Base-by-base conservation (phyloP, 2,329 filamentous ascomycete genomes). In the Alternaria gaisen region DNA sequence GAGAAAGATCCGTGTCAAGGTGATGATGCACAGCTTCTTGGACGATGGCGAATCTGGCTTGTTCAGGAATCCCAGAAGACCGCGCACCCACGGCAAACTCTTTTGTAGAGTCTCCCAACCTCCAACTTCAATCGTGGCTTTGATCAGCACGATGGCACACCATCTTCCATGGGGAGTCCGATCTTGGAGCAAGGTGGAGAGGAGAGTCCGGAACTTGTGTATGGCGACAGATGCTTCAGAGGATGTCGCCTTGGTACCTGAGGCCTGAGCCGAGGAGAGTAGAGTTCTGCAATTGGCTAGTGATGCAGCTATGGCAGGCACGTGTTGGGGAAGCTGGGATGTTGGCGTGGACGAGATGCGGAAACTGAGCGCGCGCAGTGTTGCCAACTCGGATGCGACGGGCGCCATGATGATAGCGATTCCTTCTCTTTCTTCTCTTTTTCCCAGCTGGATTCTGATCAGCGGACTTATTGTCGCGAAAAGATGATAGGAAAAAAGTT, bases 1-100 rank as follows among this genome's bases (percentile, higher is more conserved):
- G 68, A 88, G 85, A 80, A 95, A 97, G 68, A 97, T 93, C 72
- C 91, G 90, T 20, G 91, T 91, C 63, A 97, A 82, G 14, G 91
- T 88, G 63, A 95, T 86, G 51, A 97, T 83, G 67, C 87, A 88
- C 60, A 97, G 79, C 75, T 91, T 91, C 75, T 95, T 96, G 34
- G 89, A 89, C 4, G 90, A 87, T 7, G 86, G 77, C 3, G 92
- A 88, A 71, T 97, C 93, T 10, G 90, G 88, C 85, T 93, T 97
- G 87, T 89, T 88, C 38, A 97, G 77, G 55, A 97, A 86, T 1
- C 86, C 85, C 53, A 97, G 79, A 32, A 97, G 81, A n/a, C 87
- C 89, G 67, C 87, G 84, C 63, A 95, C 89, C 91, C 94, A 97
- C 3, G 88, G 84, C 70, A 89, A 88, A 34, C 87, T 87, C 54